Percentiles rank a stretch among this genome's conserved stretches.
Evolutionary conservation across 208 protist genomes (phyloP).

Genomic region (Naegleria lovaniensis): DNA sequence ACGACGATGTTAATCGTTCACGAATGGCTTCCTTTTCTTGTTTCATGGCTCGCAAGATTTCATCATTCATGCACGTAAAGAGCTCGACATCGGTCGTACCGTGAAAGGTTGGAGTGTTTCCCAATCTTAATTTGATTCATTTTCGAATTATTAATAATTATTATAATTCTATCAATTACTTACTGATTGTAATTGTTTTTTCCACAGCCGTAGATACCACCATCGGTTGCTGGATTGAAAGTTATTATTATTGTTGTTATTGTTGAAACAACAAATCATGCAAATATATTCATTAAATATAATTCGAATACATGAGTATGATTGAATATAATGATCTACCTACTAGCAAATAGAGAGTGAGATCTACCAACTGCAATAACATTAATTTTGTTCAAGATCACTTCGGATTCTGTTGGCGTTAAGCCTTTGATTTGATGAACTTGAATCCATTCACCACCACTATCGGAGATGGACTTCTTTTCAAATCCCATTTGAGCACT

Average conservation of each 20-base stretch:
- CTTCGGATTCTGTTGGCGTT: neutral
- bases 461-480: neutral
- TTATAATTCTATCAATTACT: too few relatives aligned
- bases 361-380: neutral
- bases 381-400: neutral
- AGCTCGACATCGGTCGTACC: neutral
- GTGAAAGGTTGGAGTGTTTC: neutral
- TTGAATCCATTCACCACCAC: neutral
- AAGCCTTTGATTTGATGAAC: neutral
- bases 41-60: neutral
- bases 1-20: too few relatives aligned
- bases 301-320: neutral
- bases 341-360: neutral
- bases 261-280: too few relatives aligned
- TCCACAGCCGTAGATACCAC: neutral
- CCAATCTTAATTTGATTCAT: too few relatives aligned
- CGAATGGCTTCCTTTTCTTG: neutral
- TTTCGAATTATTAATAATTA: too few relatives aligned
- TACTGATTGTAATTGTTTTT: constrained; percentile 13
- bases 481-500: neutral
- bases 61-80: neutral
- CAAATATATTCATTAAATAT: too few relatives aligned
- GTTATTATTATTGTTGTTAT: too few relatives aligned
- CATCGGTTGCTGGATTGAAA: neutral
- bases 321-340: neutral